phyloP scores from a whole-genome alignment of 805 yeast genomes.

The Metschnikowia hibisci region DNA sequence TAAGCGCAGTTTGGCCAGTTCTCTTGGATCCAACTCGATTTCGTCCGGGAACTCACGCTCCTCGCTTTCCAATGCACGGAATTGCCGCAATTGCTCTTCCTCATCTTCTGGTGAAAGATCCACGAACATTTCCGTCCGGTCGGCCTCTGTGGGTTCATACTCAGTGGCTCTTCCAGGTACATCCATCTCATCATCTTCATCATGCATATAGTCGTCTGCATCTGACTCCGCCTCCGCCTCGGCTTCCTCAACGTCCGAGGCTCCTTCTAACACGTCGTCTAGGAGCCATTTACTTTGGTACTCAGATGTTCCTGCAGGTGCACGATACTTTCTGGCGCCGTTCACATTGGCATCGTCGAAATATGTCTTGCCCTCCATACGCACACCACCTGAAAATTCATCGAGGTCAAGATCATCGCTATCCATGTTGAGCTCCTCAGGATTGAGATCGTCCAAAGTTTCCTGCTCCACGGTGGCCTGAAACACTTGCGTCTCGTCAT shows the following conservation, averaged over 20 bases:
- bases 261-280: slow-evolving; percentile 49
- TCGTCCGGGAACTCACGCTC: slow-evolving; percentile 96
- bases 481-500: slow-evolving; percentile 22
- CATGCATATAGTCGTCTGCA: slow-evolving; percentile 26
- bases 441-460: slow-evolving; percentile 55
- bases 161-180: slow-evolving; percentile 26
- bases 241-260: slow-evolving; percentile 42
- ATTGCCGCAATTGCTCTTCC: slow-evolving; percentile 66
- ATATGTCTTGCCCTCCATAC: slow-evolving; percentile 56
- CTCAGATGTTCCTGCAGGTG: slow-evolving; percentile 71
- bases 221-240: slow-evolving; percentile 30
- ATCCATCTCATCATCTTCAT: slow-evolving; percentile 41
- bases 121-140: slow-evolving; percentile 54
- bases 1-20: slow-evolving; percentile 70
- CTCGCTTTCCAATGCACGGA: slow-evolving; percentile 67
- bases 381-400: slow-evolving; percentile 38
- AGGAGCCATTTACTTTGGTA: slow-evolving; percentile 75
- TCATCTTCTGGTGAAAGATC: slow-evolving; percentile 83
- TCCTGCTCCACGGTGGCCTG: slow-evolving; percentile 46
- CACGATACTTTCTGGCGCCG: slow-evolving; percentile 31
- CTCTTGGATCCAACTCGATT: slow-evolving; percentile 74
- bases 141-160: slow-evolving; percentile 45
- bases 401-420: slow-evolving; percentile 23
- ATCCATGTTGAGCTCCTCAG: slow-evolving; percentile 49
- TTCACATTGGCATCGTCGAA: slow-evolving; percentile 27